phyloP scores from a whole-genome alignment of 768 basidiomycete species.

The Termitomyces sp. region DNA sequence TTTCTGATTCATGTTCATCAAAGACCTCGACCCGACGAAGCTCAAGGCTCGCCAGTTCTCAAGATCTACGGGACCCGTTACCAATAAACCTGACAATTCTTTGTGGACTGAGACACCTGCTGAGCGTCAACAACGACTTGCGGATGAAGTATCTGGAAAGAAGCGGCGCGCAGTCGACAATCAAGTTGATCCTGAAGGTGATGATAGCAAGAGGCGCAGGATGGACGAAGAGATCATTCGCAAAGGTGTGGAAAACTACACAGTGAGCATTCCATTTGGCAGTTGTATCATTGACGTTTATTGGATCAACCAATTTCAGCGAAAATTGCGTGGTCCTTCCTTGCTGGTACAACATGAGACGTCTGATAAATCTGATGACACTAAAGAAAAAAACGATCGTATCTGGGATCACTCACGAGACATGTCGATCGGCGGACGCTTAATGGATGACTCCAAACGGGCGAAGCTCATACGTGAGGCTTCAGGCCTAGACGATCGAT shows the following conservation, averaged over 20 bases:
- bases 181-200: constrained; percentile 36
- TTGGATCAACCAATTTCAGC: constrained; percentile 21
- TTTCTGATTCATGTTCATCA: not conserved
- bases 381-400: constrained; percentile 47
- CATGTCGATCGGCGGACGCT: constrained; percentile 81
- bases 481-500: constrained; percentile 76
- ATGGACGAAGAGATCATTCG: constrained; percentile 67
- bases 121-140: constrained; percentile 86
- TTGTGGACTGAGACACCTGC: constrained; percentile 98
- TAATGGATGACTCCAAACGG: constrained; percentile 88
- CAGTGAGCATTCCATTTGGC: constrained; percentile 39
- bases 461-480: constrained; percentile 78
- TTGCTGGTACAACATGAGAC: constrained; percentile 52
- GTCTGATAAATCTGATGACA: constrained; percentile 30
- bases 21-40: constrained; percentile 86
- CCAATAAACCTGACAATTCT: constrained; percentile 50
- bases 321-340: constrained; percentile 47
- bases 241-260: constrained; percentile 75
- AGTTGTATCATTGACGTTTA: not conserved
- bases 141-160: constrained; percentile 93
- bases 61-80: constrained; percentile 42
- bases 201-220: constrained; percentile 53
- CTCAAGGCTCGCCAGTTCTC: constrained; percentile 79
- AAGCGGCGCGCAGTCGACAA: constrained; percentile 67
- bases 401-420: constrained; percentile 95